Evolutionary conservation across 2,329 filamentous ascomycete genomes (phyloP).

Genomic region (Albophoma yamanashiensis): DNA sequence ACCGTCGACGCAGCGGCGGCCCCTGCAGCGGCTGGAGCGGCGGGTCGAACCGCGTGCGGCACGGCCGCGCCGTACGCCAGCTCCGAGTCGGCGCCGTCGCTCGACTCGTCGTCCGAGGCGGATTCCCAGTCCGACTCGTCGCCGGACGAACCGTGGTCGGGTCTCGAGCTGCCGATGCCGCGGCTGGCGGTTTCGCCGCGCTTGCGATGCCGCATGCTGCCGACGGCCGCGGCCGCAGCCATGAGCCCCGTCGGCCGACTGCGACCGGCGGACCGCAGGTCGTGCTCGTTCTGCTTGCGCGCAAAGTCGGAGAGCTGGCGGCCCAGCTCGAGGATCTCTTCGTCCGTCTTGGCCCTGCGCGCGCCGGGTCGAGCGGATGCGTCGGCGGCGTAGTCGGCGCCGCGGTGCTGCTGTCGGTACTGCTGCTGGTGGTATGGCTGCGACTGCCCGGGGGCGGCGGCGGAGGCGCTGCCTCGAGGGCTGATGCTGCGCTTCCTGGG

Average conservation of each 20-base stretch:
- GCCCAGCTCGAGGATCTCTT: conserved; percentile 46
- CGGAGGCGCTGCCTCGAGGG: conserved; percentile 8
- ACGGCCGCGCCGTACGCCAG: conserved; percentile 23
- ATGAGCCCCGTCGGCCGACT: conserved; percentile 13
- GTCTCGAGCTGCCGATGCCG: conserved; percentile 30
- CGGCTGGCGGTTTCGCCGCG: conserved; percentile 20
- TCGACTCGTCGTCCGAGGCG: conserved; percentile 36
- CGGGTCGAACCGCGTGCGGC: conserved; percentile 12
- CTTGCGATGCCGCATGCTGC: conserved; percentile 28
- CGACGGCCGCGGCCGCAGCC: conserved; percentile 30
- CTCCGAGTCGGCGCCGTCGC: conserved; percentile 26
- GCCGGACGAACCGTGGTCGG: conserved; percentile 22
- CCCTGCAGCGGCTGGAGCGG: conserved; percentile 13
- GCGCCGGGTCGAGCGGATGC: conserved; percentile 1
- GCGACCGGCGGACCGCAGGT: conserved; percentile 29
- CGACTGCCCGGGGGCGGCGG: background rate
- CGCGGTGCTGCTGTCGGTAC: background rate
- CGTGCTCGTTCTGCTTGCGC: conserved; percentile 37
- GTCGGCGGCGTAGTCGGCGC: background rate
- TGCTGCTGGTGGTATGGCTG: background rate
- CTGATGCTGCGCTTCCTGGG: conserved; percentile 17
- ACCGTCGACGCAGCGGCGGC: conserved; percentile 6
- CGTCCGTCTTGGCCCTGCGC: conserved; percentile 34
- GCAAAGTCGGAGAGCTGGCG: conserved; percentile 43
- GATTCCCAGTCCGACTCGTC: conserved; percentile 49